Conservation (phyloP, 345 rosid species). For the Gossypium arboreum region DNA sequence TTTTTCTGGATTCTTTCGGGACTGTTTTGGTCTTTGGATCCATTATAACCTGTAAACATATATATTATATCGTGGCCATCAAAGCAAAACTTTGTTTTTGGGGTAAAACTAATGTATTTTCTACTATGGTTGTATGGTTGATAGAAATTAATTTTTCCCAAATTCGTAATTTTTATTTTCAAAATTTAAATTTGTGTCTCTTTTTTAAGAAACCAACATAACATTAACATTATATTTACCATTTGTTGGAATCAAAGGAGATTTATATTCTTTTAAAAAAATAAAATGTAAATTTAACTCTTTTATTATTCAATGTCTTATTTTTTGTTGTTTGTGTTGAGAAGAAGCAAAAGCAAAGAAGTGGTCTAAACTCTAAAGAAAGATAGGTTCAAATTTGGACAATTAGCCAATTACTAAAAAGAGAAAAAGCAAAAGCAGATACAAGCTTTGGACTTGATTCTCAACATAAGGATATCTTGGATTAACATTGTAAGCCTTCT, state of each 20-base stretch:
- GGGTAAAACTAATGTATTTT: no score
- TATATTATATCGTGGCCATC: not conserved
- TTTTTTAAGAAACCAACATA: no score
- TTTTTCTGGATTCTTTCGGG: constrained; percentile 33
- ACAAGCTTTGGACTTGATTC: not conserved
- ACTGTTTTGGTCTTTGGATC: constrained; percentile 28
- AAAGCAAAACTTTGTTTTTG: no score
- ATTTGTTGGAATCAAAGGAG: not conserved
- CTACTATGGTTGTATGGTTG: no score
- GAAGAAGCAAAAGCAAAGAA: not conserved
- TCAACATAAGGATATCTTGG: no score
- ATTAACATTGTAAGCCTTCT: no score
- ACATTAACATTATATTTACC: no score
- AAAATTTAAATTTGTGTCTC: no score
- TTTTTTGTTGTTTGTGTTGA: not conserved
- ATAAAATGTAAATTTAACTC: not conserved
- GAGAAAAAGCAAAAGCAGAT: not conserved
- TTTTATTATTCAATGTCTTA: no score
- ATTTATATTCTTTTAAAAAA: not conserved
- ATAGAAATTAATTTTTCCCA: no score
- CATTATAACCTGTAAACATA: not conserved
- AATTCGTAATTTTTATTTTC: no score
- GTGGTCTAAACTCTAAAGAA: not conserved
- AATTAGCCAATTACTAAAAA: not conserved
- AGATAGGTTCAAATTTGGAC: not conserved